A percentile compares a stretch with the other conserved stretches of the same genome.
These are phyloP conservation scores for Kluyveromyces sp. DNA, from an alignment of 1,139 yeast genomes.

Conservation along the genomic window DNA sequence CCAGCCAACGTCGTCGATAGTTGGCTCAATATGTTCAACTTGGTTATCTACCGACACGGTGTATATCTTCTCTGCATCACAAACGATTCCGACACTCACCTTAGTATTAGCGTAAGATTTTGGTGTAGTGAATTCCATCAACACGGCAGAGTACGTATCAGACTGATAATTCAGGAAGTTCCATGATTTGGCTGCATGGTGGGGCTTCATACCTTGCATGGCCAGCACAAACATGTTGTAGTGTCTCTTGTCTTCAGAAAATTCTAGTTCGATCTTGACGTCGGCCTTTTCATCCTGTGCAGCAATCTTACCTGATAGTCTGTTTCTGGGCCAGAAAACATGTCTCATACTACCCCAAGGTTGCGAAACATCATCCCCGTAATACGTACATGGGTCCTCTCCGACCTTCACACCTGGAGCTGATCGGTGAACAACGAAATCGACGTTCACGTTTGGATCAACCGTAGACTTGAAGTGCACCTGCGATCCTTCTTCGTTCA, in stretches of 20 bases:
- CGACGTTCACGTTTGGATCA: conserved; percentile 65
- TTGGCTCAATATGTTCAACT: conserved; percentile 53
- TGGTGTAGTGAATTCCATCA: conserved; percentile 96
- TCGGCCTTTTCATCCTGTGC: conserved; percentile 14
- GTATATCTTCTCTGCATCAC: conserved; percentile 56
- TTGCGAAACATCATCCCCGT: conserved; percentile 70
- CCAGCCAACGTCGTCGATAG: conserved; percentile 84
- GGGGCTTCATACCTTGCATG: conserved; percentile 98
- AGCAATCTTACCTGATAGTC: conserved; percentile 53
- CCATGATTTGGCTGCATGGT: conserved; percentile 97
- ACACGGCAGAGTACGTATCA: conserved; percentile 60
- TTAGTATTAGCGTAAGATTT: conserved; percentile 76
- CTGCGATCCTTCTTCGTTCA: conserved; percentile 47
- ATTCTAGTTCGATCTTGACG: conserved; percentile 21
- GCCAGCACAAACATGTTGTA: conserved; percentile 91
- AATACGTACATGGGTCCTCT: conserved; percentile 72
- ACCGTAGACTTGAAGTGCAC: conserved; percentile 63
- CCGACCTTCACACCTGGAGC: conserved; percentile 91
- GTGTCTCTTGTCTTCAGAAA: conserved; percentile 37
- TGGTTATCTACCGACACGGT: conserved; percentile 62
- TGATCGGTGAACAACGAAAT: conserved; percentile 51
- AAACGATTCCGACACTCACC: conserved; percentile 72
- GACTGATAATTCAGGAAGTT: conserved; percentile 89
- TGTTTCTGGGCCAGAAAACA: conserved; percentile 89
- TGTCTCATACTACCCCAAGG: conserved; percentile 99